Conservation (phyloP, 2,329 filamentous ascomycete genomes). For the Fusarium torreyae region DNA sequence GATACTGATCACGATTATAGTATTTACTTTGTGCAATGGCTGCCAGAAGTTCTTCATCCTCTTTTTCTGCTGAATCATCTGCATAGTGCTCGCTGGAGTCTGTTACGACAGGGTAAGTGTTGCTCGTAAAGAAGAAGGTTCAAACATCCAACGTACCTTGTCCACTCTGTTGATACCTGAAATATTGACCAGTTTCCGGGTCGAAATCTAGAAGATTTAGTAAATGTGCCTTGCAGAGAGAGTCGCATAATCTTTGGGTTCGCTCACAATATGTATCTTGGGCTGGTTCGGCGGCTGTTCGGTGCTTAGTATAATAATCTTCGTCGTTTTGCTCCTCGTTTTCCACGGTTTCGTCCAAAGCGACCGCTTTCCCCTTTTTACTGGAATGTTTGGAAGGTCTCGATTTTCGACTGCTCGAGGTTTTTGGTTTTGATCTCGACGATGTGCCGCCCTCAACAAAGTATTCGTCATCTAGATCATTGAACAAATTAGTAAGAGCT, state of each 20-base stretch:
- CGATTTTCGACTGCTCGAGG: slow-evolving; percentile 31
- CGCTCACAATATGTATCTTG: slow-evolving; percentile 17
- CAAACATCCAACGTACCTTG: slow-evolving; percentile 20
- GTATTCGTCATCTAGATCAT: slow-evolving; percentile 41
- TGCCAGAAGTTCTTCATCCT: slow-evolving; percentile 26
- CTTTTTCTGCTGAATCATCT: slow-evolving; percentile 13
- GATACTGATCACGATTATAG: slow-evolving; percentile 28
- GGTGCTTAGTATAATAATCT: slow-evolving; percentile 1
- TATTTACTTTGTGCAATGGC: slow-evolving; percentile 29
- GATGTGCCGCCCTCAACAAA: slow-evolving; percentile 31
- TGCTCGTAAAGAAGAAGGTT: background rate
- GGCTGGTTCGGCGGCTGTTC: background rate
- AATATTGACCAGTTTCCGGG: slow-evolving; percentile 24
- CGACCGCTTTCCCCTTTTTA: slow-evolving; percentile 44
- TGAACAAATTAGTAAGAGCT: slow-evolving; percentile 22
- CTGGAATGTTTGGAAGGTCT: slow-evolving; percentile 41
- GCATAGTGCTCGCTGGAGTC: slow-evolving; percentile 17
- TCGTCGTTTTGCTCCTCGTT: slow-evolving; percentile 28
- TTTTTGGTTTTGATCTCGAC: slow-evolving; percentile 30
- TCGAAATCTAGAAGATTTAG: slow-evolving; percentile 25
- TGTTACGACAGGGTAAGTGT: slow-evolving; percentile 8
- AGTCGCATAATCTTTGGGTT: background rate
- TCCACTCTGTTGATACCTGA: slow-evolving; percentile 4
- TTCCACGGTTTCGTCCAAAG: slow-evolving; percentile 36
- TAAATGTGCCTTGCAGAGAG: background rate